Base-by-base conservation (phyloP, 768 basidiomycete species). In the Paxillus ammoniavirescens region DNA sequence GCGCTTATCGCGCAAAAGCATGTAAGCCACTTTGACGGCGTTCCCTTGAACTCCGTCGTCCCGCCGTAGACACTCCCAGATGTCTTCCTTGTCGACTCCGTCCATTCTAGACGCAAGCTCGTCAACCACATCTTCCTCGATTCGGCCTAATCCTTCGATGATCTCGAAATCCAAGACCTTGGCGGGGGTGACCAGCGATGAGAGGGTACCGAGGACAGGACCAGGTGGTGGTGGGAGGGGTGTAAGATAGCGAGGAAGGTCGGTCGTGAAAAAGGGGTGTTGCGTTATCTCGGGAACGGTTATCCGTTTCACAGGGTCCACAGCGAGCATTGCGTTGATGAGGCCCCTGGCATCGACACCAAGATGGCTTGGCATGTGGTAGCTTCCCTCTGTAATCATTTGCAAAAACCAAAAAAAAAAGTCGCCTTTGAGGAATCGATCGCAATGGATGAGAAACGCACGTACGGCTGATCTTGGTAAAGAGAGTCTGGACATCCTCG, bases 11-110 rank as follows among this genome's bases (percentile, higher is more conserved):
- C 93, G 78, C 42, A 97, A 76, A 4, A 99, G 77, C 82, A 94
- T 85, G 71, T 98, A 99, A 0, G 96, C 94, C 7, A 99, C 94
- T 72, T 97, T 95, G 66, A 98, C 88, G 50, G 92, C 87, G 66
- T 98, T 97, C 37, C 94, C 91, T 55, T 87, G 85, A 40, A 83
- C 78, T 0, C 91, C 93, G 58, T 95, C 93, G 49, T 94, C 87
- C 60, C 84, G 74, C 55, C 88, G 80, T 57, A 98, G 71, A 64
- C 87, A 87, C 44, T 88, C 86, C 91, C 91, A 93, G 4, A 98
- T 82, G 57, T 94, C 92, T 2, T 93, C 88, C 70, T 84, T 83
- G 54, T 82, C 82, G 10, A 94, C 86, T 0, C 84, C 87, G 0
- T 79, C 71, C 75, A 98, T 86, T 53, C 84, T 79, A 15, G 71